Conservation (phyloP, 2,329 filamentous ascomycete species). For the Gremmenia infestans region DNA sequence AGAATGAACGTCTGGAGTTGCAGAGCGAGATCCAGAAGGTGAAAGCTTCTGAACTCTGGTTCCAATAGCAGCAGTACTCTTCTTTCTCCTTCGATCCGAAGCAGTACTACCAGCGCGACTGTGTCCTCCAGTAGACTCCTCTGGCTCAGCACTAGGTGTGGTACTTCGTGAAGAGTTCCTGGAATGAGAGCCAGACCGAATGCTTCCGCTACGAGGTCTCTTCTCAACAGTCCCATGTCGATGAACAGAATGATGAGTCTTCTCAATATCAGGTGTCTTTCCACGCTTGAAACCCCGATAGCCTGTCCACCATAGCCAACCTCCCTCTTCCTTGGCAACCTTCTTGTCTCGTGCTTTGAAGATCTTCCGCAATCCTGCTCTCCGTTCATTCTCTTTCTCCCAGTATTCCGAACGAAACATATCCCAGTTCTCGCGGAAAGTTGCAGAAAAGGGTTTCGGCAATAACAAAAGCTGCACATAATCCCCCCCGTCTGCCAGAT, state of each 20-base stretch:
- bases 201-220: conserved; percentile 26
- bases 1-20: conserved; percentile 28
- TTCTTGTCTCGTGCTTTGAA: conserved; percentile 64
- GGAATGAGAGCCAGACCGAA: conserved; percentile 30
- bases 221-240: conserved; percentile 24
- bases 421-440: conserved; percentile 96
- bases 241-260: conserved; percentile 24
- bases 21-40: conserved; percentile 24
- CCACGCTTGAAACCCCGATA: conserved; percentile 50
- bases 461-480: conserved; percentile 86
- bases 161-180: conserved; percentile 33
- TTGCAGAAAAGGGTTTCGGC: conserved; percentile 90
- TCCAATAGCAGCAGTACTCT: conserved; percentile 10
- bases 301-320: conserved; percentile 84
- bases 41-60: conserved; percentile 22
- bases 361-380: conserved; percentile 65
- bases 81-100: conserved; percentile 28
- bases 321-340: conserved; percentile 61
- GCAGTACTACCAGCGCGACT: conserved; percentile 26
- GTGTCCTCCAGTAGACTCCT: conserved; percentile 23
- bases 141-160: conserved; percentile 29
- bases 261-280: conserved; percentile 28
- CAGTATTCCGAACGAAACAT: conserved; percentile 91
- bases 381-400: conserved; percentile 91
- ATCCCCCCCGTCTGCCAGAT: conserved; percentile 84